Percentiles rank a stretch among this genome's conserved stretches.
Conservation (phyloP, 352 stramenopile genomes). For the Globisporangium viniferum region DNA sequence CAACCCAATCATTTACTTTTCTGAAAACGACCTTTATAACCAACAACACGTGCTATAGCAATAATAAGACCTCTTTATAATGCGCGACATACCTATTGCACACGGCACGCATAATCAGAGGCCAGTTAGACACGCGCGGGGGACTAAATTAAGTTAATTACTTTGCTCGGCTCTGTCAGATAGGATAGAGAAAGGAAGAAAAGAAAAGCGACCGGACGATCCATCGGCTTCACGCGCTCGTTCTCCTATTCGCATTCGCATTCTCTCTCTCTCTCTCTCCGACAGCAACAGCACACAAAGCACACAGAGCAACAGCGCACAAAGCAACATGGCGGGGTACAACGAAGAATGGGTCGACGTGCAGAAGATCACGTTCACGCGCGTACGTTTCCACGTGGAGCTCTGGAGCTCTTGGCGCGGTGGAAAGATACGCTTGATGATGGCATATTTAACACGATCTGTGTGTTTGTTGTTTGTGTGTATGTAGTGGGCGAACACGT, state of each 20-base stretch:
- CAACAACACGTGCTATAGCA: too few relatives aligned
- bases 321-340: constrained; percentile 47
- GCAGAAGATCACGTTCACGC: constrained; percentile 91
- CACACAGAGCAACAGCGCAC: not conserved
- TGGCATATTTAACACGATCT: not conserved
- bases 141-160: too few relatives aligned
- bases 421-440: not conserved
- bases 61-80: too few relatives aligned
- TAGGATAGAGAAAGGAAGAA: constrained; percentile 6
- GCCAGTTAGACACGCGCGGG: too few relatives aligned
- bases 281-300: not conserved
- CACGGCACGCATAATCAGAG: too few relatives aligned
- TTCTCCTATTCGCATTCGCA: constrained; percentile 3
- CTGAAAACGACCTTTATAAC: too few relatives aligned
- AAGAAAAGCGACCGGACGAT: constrained; percentile 10
- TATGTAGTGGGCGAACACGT: constrained; percentile 86
- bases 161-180: not conserved
- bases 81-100: too few relatives aligned
- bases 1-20: too few relatives aligned
- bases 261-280: not conserved
- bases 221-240: not conserved
- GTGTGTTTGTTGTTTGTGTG: not conserved
- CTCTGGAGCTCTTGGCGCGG: constrained; percentile 1
- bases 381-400: constrained; percentile 37
- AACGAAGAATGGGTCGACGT: constrained; percentile 88